These are phyloP conservation scores for Poronia punctata DNA, from an alignment of 495 filamentous ascomycete species.

Conservation along the genomic window DNA sequence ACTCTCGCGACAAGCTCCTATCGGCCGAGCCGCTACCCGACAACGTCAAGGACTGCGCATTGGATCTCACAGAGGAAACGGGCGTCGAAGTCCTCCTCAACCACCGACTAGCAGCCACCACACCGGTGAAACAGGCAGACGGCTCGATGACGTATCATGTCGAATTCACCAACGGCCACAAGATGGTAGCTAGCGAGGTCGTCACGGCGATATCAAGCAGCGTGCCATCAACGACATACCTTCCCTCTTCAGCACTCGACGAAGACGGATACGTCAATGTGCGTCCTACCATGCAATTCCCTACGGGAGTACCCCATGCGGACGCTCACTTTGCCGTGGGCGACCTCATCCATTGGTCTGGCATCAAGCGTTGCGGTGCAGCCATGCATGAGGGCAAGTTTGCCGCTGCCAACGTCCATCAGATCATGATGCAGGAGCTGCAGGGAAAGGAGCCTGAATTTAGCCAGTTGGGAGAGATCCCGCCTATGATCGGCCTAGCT, in stretches of 20 bases:
- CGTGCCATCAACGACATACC: slow-evolving; percentile 46
- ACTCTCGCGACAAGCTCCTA: slow-evolving; percentile 55
- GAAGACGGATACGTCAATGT: slow-evolving; percentile 53
- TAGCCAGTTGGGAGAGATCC: slow-evolving; percentile 41
- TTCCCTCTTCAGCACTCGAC: slow-evolving; percentile 42
- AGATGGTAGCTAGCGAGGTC: slow-evolving; percentile 47
- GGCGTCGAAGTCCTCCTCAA: slow-evolving; percentile 52
- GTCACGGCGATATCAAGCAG: slow-evolving; percentile 53
- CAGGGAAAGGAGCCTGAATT: slow-evolving; percentile 34
- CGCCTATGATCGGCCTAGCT: slow-evolving; percentile 59
- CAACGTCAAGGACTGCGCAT: slow-evolving; percentile 51
- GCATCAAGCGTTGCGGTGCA: slow-evolving; percentile 63
- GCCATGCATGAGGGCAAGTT: slow-evolving; percentile 61
- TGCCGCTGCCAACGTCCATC: slow-evolving; percentile 54
- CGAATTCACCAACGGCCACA: slow-evolving; percentile 47
- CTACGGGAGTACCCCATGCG: slow-evolving; percentile 40
- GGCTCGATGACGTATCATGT: slow-evolving; percentile 33
- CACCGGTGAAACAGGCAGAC: slow-evolving; percentile 22
- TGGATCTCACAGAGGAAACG: slow-evolving; percentile 42
- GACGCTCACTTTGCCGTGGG: slow-evolving; percentile 52
- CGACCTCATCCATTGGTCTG: slow-evolving; percentile 52
- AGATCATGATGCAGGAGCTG: slow-evolving; percentile 41
- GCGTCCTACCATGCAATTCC: slow-evolving; percentile 33
- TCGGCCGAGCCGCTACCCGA: slow-evolving; percentile 60
- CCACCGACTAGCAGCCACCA: slow-evolving; percentile 36